These are phyloP conservation scores for Nemania bipapillata DNA, from an alignment of 2,329 filamentous ascomycete genomes.

Conservation along the genomic window DNA sequence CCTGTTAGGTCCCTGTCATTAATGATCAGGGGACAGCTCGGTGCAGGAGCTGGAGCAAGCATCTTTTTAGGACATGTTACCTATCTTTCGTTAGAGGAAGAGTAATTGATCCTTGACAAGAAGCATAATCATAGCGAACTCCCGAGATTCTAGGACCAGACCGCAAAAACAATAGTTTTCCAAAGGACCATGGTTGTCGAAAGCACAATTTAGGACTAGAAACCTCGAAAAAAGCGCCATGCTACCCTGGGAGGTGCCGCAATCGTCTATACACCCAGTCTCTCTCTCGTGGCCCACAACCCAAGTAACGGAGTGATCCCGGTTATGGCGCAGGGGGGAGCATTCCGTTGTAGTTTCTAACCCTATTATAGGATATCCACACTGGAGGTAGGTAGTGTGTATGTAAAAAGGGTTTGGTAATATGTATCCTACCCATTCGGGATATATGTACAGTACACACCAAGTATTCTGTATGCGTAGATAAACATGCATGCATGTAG, in stretches of 20 bases:
- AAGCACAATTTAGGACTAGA: constrained; percentile 7
- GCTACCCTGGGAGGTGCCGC: constrained; percentile 34
- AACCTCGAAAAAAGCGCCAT: not conserved
- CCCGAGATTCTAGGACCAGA: not conserved
- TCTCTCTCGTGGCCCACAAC: constrained; percentile 31
- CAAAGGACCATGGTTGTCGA: not conserved
- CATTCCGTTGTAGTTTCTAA: constrained; percentile 38
- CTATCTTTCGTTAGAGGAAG: not conserved
- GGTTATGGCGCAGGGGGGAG: constrained; percentile 40
- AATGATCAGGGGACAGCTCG: constrained; percentile 8
- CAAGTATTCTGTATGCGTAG: constrained; percentile 1
- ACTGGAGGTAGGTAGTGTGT: not conserved
- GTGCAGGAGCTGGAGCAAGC: constrained; percentile 14
- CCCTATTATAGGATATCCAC: constrained; percentile 28
- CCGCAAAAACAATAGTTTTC: not conserved
- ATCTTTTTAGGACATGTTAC: constrained; percentile 1
- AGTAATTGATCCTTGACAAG: not conserved
- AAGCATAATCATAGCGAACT: not conserved
- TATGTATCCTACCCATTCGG: not conserved
- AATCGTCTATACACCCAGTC: constrained; percentile 23
- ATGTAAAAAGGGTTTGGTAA: not conserved
- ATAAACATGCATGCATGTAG: not conserved
- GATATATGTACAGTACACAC: not conserved
- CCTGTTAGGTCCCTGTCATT: constrained; percentile 19
- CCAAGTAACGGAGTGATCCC: constrained; percentile 42